phyloP scores from a whole-genome alignment of 2,329 filamentous ascomycete species.

The Onygena corvina region DNA sequence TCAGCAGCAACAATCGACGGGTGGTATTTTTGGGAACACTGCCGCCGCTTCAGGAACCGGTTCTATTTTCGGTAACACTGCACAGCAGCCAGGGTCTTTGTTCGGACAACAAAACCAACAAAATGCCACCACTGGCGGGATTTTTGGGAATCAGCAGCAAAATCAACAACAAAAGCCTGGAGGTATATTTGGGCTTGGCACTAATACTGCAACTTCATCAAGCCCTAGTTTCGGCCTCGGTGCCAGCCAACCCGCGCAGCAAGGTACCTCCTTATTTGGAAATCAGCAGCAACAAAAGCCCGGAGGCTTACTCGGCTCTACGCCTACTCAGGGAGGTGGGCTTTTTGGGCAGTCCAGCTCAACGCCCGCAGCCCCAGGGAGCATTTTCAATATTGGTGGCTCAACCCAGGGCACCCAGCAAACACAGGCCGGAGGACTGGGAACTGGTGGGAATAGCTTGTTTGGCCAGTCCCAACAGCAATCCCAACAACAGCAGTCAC shows the following conservation, averaged over 20 bases:
- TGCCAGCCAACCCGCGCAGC: conserved; percentile 21
- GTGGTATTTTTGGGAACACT: conserved; percentile 35
- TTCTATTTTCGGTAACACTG: conserved; percentile 30
- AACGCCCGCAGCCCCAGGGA: conserved; percentile 18
- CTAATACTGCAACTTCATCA: conserved; percentile 12
- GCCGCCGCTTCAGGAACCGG: conserved; percentile 19
- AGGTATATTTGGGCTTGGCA: conserved; percentile 12
- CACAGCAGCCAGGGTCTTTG: conserved; percentile 27
- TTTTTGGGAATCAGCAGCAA: conserved; percentile 31
- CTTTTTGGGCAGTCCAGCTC: conserved; percentile 21
- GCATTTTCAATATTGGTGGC: conserved; percentile 13
- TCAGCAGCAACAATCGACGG: conserved; percentile 27
- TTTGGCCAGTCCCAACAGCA: conserved; percentile 35
- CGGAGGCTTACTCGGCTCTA: conserved; percentile 43
- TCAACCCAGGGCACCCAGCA: conserved; percentile 14
- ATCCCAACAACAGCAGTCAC: conserved; percentile 38
- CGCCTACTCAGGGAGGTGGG: conserved; percentile 22
- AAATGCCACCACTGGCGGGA: conserved; percentile 26
- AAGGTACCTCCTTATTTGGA: conserved; percentile 33
- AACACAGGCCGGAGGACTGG: conserved; percentile 34
- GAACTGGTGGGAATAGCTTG: conserved; percentile 28
- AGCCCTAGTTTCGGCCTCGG: conserved; percentile 11
- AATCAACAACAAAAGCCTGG: conserved; percentile 22
- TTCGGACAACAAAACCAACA: conserved; percentile 32
- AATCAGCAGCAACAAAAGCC: conserved; percentile 22